Conservation (phyloP, 2,329 filamentous ascomycete species). For the Thelonectria olida region DNA sequence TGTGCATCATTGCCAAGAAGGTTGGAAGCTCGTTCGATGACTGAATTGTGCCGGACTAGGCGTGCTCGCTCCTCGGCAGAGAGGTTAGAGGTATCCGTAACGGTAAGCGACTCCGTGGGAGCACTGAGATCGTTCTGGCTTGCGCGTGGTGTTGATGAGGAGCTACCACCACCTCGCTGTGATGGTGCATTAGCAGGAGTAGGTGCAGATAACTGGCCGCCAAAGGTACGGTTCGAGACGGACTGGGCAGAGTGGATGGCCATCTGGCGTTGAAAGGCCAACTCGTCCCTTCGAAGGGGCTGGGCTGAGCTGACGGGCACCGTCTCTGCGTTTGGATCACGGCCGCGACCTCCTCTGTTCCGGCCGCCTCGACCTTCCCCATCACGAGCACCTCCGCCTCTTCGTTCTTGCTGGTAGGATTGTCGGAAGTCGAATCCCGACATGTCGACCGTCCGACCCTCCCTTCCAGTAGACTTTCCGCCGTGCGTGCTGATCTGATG, state of each 20-base stretch:
- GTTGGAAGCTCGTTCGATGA: constrained; percentile 84
- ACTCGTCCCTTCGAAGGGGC: constrained; percentile 82
- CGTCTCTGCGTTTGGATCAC: constrained; percentile 87
- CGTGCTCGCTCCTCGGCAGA: constrained; percentile 84
- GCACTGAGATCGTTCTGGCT: constrained; percentile 37
- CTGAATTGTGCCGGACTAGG: constrained; percentile 80
- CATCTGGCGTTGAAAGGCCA: constrained; percentile 91
- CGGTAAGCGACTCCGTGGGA: constrained; percentile 60
- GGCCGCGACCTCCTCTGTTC: constrained; percentile 65
- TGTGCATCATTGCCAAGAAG: constrained; percentile 79
- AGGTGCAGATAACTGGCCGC: constrained; percentile 75
- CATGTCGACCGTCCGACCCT: constrained; percentile 87
- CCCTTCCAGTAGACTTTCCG: constrained; percentile 84
- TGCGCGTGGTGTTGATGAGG: constrained; percentile 34
- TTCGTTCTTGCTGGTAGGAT: constrained; percentile 71
- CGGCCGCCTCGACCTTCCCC: constrained; percentile 62
- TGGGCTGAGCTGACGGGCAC: constrained; percentile 81
- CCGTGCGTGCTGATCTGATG: constrained; percentile 89
- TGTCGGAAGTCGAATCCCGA: constrained; percentile 83
- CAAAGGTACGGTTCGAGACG: constrained; percentile 81
- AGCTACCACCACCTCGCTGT: constrained; percentile 28
- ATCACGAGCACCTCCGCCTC: constrained; percentile 51
- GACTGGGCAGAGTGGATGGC: constrained; percentile 90
- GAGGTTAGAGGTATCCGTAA: constrained; percentile 61
- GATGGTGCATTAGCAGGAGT: constrained; percentile 36